phyloP scores from a whole-genome alignment of 768 basidiomycete species.

The Fomitopsis serialis region DNA sequence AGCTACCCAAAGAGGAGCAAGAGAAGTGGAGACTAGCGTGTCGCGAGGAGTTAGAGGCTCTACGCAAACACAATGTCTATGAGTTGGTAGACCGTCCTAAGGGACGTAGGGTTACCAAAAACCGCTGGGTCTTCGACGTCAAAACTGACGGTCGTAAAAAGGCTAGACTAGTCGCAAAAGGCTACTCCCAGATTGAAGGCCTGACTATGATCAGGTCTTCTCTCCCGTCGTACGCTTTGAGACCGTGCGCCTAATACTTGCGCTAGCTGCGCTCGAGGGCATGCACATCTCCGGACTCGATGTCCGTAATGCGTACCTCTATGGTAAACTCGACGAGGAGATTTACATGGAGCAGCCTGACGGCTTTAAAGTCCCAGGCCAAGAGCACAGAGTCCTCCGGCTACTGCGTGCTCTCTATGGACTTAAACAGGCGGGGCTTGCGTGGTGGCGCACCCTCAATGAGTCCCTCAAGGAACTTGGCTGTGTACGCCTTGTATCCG shows the following conservation, averaged over 20 bases:
- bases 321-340: constrained; percentile 22
- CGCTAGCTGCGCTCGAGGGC: constrained; percentile 18
- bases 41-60: constrained; percentile 1
- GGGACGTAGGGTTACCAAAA: constrained; percentile 19
- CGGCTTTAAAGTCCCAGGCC: constrained; percentile 12
- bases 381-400: constrained; percentile 15
- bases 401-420: constrained; percentile 29
- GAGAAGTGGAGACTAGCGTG: constrained; percentile 4
- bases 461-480: constrained; percentile 16
- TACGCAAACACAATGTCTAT: constrained; percentile 10
- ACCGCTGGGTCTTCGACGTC: constrained; percentile 22
- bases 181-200: constrained; percentile 26
- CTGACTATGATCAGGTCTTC: constrained; percentile 24
- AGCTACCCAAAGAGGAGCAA: not conserved
- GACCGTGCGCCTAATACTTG: constrained; percentile 19
- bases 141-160: constrained; percentile 21
- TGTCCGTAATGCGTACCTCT: constrained; percentile 22
- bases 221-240: constrained; percentile 24
- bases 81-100: constrained; percentile 7
- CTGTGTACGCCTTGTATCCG: constrained; percentile 18
- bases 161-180: constrained; percentile 26
- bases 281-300: constrained; percentile 21
- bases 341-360: constrained; percentile 26
- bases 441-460: constrained; percentile 22
- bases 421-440: constrained; percentile 26